phyloP scores from a whole-genome alignment of 177 flowering plant species.

The Vitis hybrid region DNA sequence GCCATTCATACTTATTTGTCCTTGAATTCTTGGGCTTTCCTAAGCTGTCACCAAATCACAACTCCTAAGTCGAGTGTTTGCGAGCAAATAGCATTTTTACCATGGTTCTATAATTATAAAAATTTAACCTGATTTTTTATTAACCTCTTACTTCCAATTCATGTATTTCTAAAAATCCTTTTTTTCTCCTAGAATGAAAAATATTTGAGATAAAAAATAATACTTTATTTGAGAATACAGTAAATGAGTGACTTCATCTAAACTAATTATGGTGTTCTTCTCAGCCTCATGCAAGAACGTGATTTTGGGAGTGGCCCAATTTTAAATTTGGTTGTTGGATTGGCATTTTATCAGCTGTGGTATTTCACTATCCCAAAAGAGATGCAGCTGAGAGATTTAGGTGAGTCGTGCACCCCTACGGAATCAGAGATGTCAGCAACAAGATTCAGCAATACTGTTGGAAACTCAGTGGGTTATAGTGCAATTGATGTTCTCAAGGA shows the following conservation, averaged over 20 bases:
- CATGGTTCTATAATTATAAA: too few relatives aligned
- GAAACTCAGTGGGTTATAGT: constrained; percentile 23
- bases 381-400: constrained; percentile 38
- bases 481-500: constrained; percentile 24
- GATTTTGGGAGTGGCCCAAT: constrained; percentile 46
- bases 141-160: too few relatives aligned
- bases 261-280: constrained; percentile 11
- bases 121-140: too few relatives aligned
- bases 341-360: constrained; percentile 67
- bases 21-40: too few relatives aligned
- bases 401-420: constrained; percentile 11
- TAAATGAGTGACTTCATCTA: not conserved
- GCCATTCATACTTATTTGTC: too few relatives aligned
- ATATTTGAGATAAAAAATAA: not conserved
- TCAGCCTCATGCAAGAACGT: constrained; percentile 50
- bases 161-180: too few relatives aligned
- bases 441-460: constrained; percentile 13
- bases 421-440: constrained; percentile 28
- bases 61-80: too few relatives aligned
- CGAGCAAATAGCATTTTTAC: too few relatives aligned
- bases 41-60: too few relatives aligned
- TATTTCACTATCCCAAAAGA: constrained; percentile 50
- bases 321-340: constrained; percentile 57
- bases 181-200: too few relatives aligned
- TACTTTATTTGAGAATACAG: not conserved